Evolutionary conservation across 2,329 filamentous ascomycete species (phyloP), one percentile per base, ranked within the genome.

Genomic region (Ilyonectria sp.): DNA sequence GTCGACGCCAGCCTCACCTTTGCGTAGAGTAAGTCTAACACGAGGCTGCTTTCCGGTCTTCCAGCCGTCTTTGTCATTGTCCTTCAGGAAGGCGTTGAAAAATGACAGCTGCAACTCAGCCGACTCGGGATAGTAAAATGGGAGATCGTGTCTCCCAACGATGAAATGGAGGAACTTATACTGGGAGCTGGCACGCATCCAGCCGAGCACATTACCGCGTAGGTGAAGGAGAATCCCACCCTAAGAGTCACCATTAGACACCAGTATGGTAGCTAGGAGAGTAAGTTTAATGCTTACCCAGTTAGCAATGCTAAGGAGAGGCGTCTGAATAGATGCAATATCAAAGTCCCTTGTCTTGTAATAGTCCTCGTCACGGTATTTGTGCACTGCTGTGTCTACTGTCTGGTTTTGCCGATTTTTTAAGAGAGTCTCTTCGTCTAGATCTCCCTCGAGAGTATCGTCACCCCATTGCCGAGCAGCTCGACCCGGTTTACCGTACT

Each of bases 121-220:
- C 68, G 93, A 89, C 55, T 93, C 89, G 1, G 86, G 78, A 75
- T 93, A 92, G 79, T 93, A 94, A 76, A 93, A 93, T 0, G 91
- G 91, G 1, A 93, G 82, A 72, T 93, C 91, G 67, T 94, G 91
- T 0, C 92, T 85, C 2, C 92, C 91, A 0, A 87, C 90, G 72
- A 93, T 91, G 75, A 92, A 89, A 6, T 91, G 86, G 0, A 93
- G 83, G 70, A 91, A 93, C 76, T 93, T 93, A 67, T 90, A 82
- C 64, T 89, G 83, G 0, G 90, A 93, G 0, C 90, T 89, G 0
- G 91, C 91, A 49, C 89, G 84, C 2, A 82, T 81, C 63, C 86
- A 93, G 0, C 91, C 91, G 71, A 91, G 84, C 6, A 93, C 84
- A 69, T 93, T 93, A 1, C 91, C 91, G 6, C 91, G 84, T 5